These are phyloP conservation scores for Gryganskiella cystojenkinii DNA, from an alignment of 192 early-diverging fungal species.

Conservation along the genomic window DNA sequence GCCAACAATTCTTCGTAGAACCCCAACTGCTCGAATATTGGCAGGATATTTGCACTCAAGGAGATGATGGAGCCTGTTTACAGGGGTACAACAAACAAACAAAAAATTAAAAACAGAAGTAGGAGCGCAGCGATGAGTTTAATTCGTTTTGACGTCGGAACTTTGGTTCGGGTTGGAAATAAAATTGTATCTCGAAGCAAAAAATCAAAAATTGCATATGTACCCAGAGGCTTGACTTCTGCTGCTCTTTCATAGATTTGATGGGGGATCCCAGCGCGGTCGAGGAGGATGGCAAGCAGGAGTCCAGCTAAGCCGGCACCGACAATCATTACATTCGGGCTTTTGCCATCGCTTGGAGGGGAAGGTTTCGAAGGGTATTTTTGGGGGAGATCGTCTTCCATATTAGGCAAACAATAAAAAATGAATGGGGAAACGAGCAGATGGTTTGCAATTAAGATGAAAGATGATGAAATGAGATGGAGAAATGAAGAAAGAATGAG, in stretches of 20 bases:
- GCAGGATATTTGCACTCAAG: not conserved
- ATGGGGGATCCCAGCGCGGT: not conserved
- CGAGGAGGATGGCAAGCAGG: not conserved
- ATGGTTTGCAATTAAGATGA: no score
- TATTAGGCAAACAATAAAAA: no score
- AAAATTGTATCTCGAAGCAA: no score
- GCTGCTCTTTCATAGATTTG: not conserved
- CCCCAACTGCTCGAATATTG: not conserved
- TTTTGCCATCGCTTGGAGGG: conserved; percentile 2
- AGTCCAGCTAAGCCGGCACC: conserved; percentile 11
- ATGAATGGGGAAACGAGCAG: no score
- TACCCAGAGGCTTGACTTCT: conserved; percentile 12
- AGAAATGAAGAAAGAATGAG: not conserved
- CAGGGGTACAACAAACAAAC: not conserved
- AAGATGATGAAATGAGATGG: not conserved
- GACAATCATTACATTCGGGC: conserved; percentile 2
- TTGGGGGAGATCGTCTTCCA: not conserved
- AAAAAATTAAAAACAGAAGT: no score
- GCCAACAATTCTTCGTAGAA: not conserved
- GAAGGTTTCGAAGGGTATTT: not conserved
- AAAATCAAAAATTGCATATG: not conserved
- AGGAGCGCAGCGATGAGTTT: no score
- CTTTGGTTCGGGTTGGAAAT: no score
- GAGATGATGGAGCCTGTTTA: not conserved
- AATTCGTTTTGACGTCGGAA: no score